A percentile compares a stretch with the other conserved stretches of the same genome.
Conservation (phyloP, 2,329 filamentous ascomycete species). For the Alternaria novae-zelandiae region DNA sequence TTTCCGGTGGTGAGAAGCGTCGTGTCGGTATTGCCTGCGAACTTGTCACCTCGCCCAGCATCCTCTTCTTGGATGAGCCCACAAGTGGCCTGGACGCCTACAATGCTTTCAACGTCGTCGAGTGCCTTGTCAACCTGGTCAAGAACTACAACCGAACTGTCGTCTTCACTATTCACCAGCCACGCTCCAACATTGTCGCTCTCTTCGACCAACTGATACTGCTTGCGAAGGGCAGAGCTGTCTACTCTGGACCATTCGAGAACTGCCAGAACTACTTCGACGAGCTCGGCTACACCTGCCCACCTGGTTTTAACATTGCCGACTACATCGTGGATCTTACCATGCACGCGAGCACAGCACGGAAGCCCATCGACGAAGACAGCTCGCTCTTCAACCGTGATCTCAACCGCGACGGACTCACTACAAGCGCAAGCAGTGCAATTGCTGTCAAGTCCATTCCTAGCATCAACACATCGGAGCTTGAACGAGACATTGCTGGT, state of each 20-base stretch:
- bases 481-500: conserved; percentile 65
- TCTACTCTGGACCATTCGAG: conserved; percentile 90
- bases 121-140: conserved; percentile 91
- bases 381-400: conserved; percentile 67
- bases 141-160: conserved; percentile 97
- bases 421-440: conserved; percentile 83
- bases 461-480: conserved; percentile 78
- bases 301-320: conserved; percentile 97
- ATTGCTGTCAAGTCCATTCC: conserved; percentile 88
- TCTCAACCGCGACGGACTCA: conserved; percentile 67
- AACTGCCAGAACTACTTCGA: conserved; percentile 94
- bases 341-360: conserved; percentile 81
- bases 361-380: conserved; percentile 62
- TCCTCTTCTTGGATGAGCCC: conserved; percentile 95
- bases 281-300: conserved; percentile 87
- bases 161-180: conserved; percentile 98
- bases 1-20: conserved; percentile 95
- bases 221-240: conserved; percentile 84
- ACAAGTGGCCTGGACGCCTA: conserved; percentile 95
- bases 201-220: conserved; percentile 94
- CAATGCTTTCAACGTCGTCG: conserved; percentile 98
- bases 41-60: conserved; percentile 94
- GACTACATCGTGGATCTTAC: conserved; percentile 97
- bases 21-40: conserved; percentile 97
- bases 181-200: conserved; percentile 96